Percentiles rank a stretch among this genome's conserved stretches.
Conservation (phyloP, 768 basidiomycete genomes). For the Omphalotus guepiniiformis region DNA sequence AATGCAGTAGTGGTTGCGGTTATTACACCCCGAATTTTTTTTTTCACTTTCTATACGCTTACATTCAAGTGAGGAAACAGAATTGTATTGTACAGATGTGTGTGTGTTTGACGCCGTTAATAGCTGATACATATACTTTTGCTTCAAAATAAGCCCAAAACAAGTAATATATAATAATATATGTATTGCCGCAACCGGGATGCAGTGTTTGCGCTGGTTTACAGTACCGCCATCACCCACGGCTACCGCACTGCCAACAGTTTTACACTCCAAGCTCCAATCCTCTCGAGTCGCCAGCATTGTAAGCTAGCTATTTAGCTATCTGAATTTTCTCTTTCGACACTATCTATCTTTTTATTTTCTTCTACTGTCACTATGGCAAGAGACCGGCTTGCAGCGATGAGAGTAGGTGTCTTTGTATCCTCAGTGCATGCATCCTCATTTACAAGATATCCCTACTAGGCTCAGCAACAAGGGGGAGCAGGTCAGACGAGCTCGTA, state of each 20-base stretch:
- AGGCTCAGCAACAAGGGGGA: conserved; percentile 70
- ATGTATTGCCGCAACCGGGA: not conserved
- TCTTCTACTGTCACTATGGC: conserved; percentile 47
- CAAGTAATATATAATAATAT: no score
- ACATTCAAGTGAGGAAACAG: no score
- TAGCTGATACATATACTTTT: not conserved
- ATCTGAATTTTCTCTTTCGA: not conserved
- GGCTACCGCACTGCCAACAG: conserved; percentile 1
- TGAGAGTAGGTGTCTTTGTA: conserved; percentile 54
- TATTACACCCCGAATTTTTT: no score
- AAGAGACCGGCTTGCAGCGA: conserved; percentile 86
- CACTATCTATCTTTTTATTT: not conserved
- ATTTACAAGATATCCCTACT: conserved; percentile 14
- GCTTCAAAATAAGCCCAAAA: no score
- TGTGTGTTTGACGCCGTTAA: not conserved
- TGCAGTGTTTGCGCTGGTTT: conserved; percentile 10
- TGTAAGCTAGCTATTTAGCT: not conserved
- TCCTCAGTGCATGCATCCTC: conserved; percentile 7
- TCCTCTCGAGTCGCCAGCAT: no score
- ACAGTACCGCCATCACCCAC: conserved; percentile 9
- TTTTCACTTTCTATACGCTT: no score
- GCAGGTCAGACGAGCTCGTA: conserved; percentile 46
- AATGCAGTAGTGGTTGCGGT: no score
- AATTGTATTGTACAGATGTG: not conserved
- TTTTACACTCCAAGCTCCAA: no score